Conservation (phyloP, 371 early-diverging fungal genomes). For the Mucor velutinosus region DNA sequence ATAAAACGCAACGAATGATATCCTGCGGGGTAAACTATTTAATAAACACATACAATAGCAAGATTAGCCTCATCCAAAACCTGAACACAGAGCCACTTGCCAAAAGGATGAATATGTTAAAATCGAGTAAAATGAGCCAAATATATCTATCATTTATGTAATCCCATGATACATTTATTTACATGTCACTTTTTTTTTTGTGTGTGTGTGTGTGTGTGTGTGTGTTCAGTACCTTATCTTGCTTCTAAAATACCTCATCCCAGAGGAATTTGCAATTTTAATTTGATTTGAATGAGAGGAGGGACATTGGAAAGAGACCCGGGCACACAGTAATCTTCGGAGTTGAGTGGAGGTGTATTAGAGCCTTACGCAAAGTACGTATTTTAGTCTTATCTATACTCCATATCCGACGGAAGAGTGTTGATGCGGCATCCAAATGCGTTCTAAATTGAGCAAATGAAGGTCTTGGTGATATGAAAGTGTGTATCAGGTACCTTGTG, state of each 20-base stretch:
- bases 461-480: neutral
- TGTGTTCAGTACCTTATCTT: neutral
- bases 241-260: neutral
- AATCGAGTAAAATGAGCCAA: conserved; percentile 1
- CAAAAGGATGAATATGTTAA: neutral
- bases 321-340: conserved; percentile 2
- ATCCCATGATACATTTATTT: conserved; percentile 1
- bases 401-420: conserved; percentile 16
- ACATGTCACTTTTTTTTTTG: neutral
- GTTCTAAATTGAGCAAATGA: conserved; percentile 1
- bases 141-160: neutral
- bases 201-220: too few relatives aligned
- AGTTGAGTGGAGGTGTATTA: neutral
- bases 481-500: conserved; percentile 20
- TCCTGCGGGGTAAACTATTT: neutral
- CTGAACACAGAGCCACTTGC: neutral
- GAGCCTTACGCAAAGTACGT: conserved; percentile 7
- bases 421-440: conserved; percentile 18
- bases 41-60: neutral
- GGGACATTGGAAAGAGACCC: neutral
- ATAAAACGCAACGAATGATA: neutral
- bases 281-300: neutral
- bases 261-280: neutral
- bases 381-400: conserved; percentile 21
- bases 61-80: neutral